Evolutionary conservation across 2,329 filamentous ascomycete genomes (phyloP), one percentile per base, ranked within the genome.

Genomic region (Penicillium sp.): DNA sequence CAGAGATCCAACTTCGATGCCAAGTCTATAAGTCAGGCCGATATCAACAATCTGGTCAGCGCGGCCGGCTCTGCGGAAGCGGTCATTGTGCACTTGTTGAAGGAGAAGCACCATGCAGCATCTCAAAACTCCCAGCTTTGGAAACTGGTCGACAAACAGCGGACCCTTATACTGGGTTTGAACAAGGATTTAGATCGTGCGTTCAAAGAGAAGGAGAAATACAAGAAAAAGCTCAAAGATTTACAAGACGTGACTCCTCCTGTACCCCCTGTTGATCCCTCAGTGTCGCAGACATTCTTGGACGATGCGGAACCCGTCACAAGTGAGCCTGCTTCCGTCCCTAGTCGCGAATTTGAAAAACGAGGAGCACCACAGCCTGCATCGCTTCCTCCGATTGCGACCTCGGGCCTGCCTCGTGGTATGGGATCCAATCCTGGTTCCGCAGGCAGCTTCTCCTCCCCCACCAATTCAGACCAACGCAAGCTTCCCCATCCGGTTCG

Each of bases 111-210:
- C 54, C 86, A 88, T 42, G 86, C 90, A 46, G 82, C 88, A 4
- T 85, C 88, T 57, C 93, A 97, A 64, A 97, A 97, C 65, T 77
- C 84, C 13, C 91, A 98, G 66, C 73, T 98, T 61, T 98, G 93
- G 93, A 85, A 90, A 43, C 73, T 98, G 40, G 90, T 98, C 43
- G 91, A 97, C 67, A 97, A 98, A 73, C 93, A 98, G 69, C 80
- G 91, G 53, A 83, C 89, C 12, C 90, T 98, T 83, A 90, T 98
- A 46, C 71, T 95, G 18, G 91, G 90, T 6, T 76, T 98, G 53
- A 96, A 97, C 64, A 95, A 93, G 67, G 93, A 98, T 65, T 75
- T 98, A 9, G 91, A 97, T 68, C 82, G 88, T 45, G 84, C 90
- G 1, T 70, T 95, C 55, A 95, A 95, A 66, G 93, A 97, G 58